Percentiles rank a stretch among this genome's conserved stretches.
Conservation (phyloP, 2,329 filamentous ascomycete genomes). For the Aureobasidium sp. region DNA sequence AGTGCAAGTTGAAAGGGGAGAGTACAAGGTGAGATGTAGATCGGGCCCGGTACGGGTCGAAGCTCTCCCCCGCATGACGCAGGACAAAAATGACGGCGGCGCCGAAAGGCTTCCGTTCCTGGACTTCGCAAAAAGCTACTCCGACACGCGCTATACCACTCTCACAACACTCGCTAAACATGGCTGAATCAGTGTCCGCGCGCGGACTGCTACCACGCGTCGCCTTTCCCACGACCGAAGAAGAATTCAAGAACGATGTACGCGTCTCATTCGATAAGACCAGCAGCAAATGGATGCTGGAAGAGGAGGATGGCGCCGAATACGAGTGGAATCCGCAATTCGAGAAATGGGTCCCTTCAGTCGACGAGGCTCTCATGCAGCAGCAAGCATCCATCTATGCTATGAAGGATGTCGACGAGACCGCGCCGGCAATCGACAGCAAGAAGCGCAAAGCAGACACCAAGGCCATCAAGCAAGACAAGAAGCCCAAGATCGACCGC, state of each 20-base stretch:
- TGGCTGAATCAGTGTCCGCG: conserved; percentile 5
- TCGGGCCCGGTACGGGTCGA: not conserved
- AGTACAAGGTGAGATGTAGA: too few relatives aligned
- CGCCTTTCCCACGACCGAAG: conserved; percentile 46
- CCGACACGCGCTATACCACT: not conserved
- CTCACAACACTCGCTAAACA: not conserved
- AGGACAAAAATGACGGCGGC: not conserved
- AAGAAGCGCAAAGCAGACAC: conserved; percentile 35
- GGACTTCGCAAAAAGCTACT: not conserved
- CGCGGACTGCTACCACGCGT: conserved; percentile 14
- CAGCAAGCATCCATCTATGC: conserved; percentile 55
- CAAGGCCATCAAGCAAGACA: conserved; percentile 23
- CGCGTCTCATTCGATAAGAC: conserved; percentile 79
- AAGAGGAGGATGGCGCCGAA: conserved; percentile 75
- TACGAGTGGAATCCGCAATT: conserved; percentile 69
- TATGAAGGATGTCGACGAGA: conserved; percentile 47
- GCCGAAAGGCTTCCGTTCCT: not conserved
- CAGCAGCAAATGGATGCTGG: conserved; percentile 73
- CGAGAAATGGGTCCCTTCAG: conserved; percentile 67
- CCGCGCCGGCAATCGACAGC: conserved; percentile 38
- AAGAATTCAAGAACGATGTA: conserved; percentile 66
- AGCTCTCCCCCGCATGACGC: conserved; percentile 4
- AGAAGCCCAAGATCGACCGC: conserved; percentile 25
- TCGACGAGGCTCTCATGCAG: conserved; percentile 52
- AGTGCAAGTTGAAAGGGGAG: too few relatives aligned